Percentiles rank a stretch among this genome's conserved stretches.
phyloP scores from a whole-genome alignment of 257 asterid species.

The Solanum etuberosum region DNA sequence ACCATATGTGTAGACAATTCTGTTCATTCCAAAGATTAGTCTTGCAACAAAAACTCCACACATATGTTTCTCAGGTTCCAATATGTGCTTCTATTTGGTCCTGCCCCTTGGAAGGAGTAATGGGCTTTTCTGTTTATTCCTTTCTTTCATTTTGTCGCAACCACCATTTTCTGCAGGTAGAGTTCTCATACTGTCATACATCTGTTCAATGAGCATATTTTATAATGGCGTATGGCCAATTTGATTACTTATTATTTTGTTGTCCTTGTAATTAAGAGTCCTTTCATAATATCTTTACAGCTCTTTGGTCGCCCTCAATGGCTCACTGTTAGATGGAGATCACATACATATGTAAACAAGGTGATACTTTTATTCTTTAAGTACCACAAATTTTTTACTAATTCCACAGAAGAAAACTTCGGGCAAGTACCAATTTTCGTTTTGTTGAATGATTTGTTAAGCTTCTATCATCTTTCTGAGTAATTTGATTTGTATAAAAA shows the following conservation, averaged over 20 bases:
- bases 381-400: neutral
- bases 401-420: too few relatives aligned
- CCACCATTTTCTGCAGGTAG: neutral
- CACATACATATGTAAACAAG: conserved; percentile 52
- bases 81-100: neutral
- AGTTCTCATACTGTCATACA: too few relatives aligned
- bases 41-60: neutral
- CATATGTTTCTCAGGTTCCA: neutral
- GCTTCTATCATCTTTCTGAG: neutral
- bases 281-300: conserved; percentile 22
- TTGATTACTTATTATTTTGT: neutral
- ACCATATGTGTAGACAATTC: neutral
- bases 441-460: neutral
- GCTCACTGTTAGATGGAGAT: conserved; percentile 81
- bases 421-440: neutral
- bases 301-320: conserved; percentile 89
- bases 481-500: neutral
- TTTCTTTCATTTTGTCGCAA: neutral
- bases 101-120: neutral
- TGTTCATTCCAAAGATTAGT: neutral
- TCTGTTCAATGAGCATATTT: too few relatives aligned
- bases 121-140: neutral
- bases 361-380: conserved; percentile 9
- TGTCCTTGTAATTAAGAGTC: neutral
- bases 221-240: too few relatives aligned